These are phyloP conservation scores for Ensete glaucum DNA, from an alignment of 176 grass and related monocot genomes.

Conservation along the genomic window DNA sequence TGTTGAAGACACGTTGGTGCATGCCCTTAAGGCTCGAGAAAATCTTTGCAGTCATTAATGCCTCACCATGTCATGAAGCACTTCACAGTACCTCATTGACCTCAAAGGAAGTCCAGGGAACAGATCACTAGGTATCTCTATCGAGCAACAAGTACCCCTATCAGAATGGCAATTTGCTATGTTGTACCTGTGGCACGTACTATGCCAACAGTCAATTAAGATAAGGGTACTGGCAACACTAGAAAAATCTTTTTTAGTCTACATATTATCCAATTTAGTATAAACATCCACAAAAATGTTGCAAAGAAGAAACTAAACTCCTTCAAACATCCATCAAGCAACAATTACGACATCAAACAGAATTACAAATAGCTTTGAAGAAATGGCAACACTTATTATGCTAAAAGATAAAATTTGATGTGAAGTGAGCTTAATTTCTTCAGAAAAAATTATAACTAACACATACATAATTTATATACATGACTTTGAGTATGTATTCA, in stretches of 20 bases:
- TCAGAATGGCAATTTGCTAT: background rate
- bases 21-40: background rate
- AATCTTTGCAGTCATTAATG: too few relatives aligned
- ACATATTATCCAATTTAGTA: background rate
- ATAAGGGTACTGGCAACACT: background rate
- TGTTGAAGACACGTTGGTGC: background rate
- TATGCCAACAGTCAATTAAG: background rate
- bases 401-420: conserved; percentile 2
- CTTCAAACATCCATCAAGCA: background rate
- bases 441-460: background rate
- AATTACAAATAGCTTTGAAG: background rate
- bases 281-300: background rate
- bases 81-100: too few relatives aligned
- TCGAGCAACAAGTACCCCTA: background rate
- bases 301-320: background rate
- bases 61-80: too few relatives aligned
- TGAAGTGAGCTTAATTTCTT: background rate
- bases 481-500: background rate
- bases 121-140: too few relatives aligned
- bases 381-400: background rate
- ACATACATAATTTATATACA: background rate
- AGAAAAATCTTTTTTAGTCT: background rate
- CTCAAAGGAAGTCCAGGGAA: too few relatives aligned
- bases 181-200: background rate
- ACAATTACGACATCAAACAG: background rate